These are phyloP conservation scores for Ustanciosporium gigantosporum DNA, from an alignment of 1,284 basidiomycete genomes.

Conservation along the genomic window DNA sequence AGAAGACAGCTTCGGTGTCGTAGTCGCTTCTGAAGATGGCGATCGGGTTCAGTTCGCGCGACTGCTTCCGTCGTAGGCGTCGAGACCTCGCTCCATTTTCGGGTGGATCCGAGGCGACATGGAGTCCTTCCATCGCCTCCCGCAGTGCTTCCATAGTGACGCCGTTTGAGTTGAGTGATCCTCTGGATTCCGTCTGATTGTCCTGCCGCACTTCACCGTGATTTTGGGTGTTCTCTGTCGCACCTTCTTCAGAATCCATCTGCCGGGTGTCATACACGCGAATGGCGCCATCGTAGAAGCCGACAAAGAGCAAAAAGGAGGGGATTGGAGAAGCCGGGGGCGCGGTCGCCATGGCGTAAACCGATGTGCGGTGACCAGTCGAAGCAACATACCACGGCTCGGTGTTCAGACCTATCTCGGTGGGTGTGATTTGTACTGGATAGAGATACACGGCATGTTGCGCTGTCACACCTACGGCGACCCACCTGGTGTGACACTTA, in stretches of 20 bases:
- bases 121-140: background rate
- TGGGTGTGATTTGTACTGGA: background rate
- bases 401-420: background rate
- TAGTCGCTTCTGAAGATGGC: conserved; percentile 11
- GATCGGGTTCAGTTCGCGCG: conserved; percentile 8
- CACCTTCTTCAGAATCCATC: too few relatives aligned
- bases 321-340: conserved; percentile 7
- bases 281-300: conserved; percentile 35
- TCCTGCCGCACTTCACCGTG: background rate
- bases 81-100: background rate
- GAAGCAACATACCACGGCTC: conserved; percentile 13
- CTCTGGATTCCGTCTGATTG: too few relatives aligned
- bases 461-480: conserved; percentile 20
- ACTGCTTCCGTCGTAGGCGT: background rate
- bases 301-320: conserved; percentile 28
- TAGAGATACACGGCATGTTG: conserved; percentile 23
- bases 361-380: conserved; percentile 5
- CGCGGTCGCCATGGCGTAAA: conserved; percentile 21
- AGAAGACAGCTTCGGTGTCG: conserved; percentile 28
- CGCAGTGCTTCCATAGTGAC: too few relatives aligned
- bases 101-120: too few relatives aligned
- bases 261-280: conserved; percentile 35
- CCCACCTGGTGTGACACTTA: conserved; percentile 1
- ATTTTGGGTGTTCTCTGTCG: background rate
- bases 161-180: background rate